Percentiles rank a stretch among this genome's conserved stretches.
phyloP scores from a whole-genome alignment of 495 filamentous ascomycete species.

The Tuber melanosporum region DNA sequence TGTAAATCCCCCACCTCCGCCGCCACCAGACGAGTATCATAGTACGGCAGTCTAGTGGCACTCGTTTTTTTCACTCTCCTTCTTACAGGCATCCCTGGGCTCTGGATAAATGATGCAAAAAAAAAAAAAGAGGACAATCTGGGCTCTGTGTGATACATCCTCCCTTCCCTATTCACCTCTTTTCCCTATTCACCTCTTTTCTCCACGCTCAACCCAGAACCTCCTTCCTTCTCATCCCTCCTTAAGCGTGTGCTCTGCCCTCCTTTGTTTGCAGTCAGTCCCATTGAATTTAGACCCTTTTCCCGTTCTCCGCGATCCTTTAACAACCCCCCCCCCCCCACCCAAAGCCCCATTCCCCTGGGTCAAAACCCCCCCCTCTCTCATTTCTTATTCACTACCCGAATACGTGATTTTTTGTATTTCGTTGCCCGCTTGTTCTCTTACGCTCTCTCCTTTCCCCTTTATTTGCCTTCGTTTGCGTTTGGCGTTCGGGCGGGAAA shows the following conservation, averaged over 20 bases:
- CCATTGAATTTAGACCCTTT: conserved; percentile 27
- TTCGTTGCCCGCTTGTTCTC: neutral
- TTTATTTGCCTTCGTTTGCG: neutral
- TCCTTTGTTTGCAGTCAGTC: conserved; percentile 1
- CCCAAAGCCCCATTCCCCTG: conserved; percentile 1
- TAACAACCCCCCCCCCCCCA: conserved; percentile 7
- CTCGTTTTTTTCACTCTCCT: neutral
- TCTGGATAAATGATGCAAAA: conserved; percentile 32
- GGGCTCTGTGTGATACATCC: conserved; percentile 18
- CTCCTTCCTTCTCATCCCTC: neutral
- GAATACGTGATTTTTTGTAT: conserved; percentile 1
- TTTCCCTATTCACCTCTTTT: neutral
- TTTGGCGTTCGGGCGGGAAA: neutral
- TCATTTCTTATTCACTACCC: conserved; percentile 23
- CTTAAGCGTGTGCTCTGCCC: conserved; percentile 1
- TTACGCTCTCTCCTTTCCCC: neutral
- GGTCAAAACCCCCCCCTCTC: conserved; percentile 5
- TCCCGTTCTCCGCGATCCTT: conserved; percentile 14
- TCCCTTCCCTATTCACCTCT: conserved; percentile 5
- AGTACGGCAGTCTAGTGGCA: neutral
- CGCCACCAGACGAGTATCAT: conserved; percentile 9
- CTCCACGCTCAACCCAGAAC: neutral
- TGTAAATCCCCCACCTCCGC: conserved; percentile 36
- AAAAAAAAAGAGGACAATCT: conserved; percentile 24
- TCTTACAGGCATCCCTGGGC: conserved; percentile 8